Evolutionary conservation across 2,329 filamentous ascomycete species (phyloP).

Genomic region (Stachybotrys chlorohalonatus): DNA sequence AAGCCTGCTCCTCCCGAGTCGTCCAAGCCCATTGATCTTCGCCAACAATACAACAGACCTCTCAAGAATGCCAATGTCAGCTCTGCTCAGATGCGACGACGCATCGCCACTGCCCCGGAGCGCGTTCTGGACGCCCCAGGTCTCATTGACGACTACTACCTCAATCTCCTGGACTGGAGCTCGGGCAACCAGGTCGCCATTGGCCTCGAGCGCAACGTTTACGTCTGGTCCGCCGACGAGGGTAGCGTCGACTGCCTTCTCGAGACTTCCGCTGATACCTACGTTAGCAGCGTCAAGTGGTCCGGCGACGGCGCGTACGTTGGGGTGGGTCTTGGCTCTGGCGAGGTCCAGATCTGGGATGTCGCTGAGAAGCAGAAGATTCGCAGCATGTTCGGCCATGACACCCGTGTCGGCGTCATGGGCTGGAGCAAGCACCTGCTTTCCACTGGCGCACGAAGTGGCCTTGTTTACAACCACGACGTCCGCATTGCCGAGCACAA

Average conservation of each 20-base stretch:
- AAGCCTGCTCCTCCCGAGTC: conserved; percentile 98
- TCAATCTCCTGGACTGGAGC: conserved; percentile 98
- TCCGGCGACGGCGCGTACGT: conserved; percentile 95
- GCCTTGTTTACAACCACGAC: conserved; percentile 96
- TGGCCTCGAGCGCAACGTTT: conserved; percentile 91
- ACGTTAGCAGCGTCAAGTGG: conserved; percentile 98
- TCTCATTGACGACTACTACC: conserved; percentile 96
- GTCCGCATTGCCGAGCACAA: conserved; percentile 98
- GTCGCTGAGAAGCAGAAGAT: conserved; percentile 92
- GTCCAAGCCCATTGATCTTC: conserved; percentile 94
- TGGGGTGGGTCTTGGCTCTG: conserved; percentile 85
- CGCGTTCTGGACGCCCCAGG: conserved; percentile 93
- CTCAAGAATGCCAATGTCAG: conserved; percentile 66
- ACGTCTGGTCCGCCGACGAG: conserved; percentile 95
- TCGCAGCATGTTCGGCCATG: conserved; percentile 96
- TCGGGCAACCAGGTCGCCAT: conserved; percentile 97
- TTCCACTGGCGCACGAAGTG: conserved; percentile 88
- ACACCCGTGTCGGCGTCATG: conserved; percentile 95
- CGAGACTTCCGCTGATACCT: conserved; percentile 83
- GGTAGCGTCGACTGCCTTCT: conserved; percentile 82
- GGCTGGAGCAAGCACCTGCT: conserved; percentile 98
- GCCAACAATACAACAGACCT: conserved; percentile 95
- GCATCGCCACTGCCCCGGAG: conserved; percentile 90
- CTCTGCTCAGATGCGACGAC: conserved; percentile 80
- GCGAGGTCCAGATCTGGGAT: conserved; percentile 99